Evolutionary conservation across 2,329 filamentous ascomycete species (phyloP), one percentile per base, ranked within the genome.

Genomic region (Chalaropsis ovoidea): DNA sequence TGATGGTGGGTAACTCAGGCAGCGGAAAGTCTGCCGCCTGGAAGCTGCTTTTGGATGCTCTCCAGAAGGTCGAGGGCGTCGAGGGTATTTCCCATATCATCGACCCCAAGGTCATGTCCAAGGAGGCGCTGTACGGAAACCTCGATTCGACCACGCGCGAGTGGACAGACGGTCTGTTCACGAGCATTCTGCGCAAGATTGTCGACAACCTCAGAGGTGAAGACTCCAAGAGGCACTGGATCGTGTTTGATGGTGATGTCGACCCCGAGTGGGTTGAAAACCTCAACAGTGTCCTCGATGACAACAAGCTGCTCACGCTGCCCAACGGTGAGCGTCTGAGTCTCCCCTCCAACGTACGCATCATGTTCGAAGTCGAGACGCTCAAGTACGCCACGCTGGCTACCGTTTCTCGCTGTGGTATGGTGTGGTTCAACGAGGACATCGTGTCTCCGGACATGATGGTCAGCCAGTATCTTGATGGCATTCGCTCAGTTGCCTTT

Each of bases 241-340:
- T 99, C 71, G 89, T 99, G 4, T 99, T 99, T 72, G 94, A 99
- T 74, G 95, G 94, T 68, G 94, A 99, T 74, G 94, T 99, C 68
- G 94, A 99, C 75, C 94, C 94, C 0, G 95, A 97, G 75, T 99
- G 94, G 94, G 94, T 99, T 70, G 94, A 99, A 75, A 99, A 99
- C 75, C 79, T 99, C 81, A 99, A 99, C 85, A 95, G 90, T 81
- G 95, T 99, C 66, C 84, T 99, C 52, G 94, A 99, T 73, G 94
- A 99, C 78, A 99, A 99, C 80, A 99, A 97, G 75, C 81, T 99
- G 52, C 83, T 99, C 41, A 99, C 94, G 0, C 78, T 99, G 69
- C 95, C 94, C 35, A 99, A 99, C 71, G 94, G 94, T 77, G 94
- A 99, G 77, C 93, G 94, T 80, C 86, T 99, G 65, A 96, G 94